Evolutionary conservation across 2,329 filamentous ascomycete genomes (phyloP).

Genomic region (Rhinocladiella similis): DNA sequence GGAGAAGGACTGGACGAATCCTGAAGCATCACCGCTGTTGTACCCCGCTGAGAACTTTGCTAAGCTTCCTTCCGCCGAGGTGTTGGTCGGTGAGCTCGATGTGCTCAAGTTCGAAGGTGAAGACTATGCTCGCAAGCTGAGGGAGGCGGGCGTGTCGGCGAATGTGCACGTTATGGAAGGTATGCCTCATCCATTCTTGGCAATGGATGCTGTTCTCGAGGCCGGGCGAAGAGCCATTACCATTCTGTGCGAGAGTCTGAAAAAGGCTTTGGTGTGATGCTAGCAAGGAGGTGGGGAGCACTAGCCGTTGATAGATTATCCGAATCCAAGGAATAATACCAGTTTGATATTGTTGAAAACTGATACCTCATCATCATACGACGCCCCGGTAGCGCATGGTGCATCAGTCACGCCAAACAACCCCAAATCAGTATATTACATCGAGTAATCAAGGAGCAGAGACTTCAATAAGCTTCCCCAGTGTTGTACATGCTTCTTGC

Average conservation of each 20-base stretch:
- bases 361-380: too few relatives aligned
- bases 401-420: too few relatives aligned
- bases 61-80: constrained; percentile 50
- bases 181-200: constrained; percentile 60
- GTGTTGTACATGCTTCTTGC: constrained; percentile 30
- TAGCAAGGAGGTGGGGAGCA: not conserved
- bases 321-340: not conserved
- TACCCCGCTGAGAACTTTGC: constrained; percentile 51
- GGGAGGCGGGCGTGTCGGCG: constrained; percentile 47
- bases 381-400: too few relatives aligned
- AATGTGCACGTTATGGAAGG: constrained; percentile 54
- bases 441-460: not conserved
- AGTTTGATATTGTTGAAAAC: not conserved
- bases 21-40: constrained; percentile 57
- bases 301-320: too few relatives aligned
- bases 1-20: constrained; percentile 45
- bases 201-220: constrained; percentile 57
- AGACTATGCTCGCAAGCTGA: constrained; percentile 52
- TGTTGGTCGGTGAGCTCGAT: constrained; percentile 58
- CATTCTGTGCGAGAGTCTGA: constrained; percentile 38
- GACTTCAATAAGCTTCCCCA: constrained; percentile 22
- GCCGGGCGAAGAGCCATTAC: constrained; percentile 55
- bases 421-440: not conserved
- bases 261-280: not conserved
- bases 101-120: constrained; percentile 58